Conservation (phyloP, 2,329 filamentous ascomycete genomes). For the Gliomastix tumulicola region DNA sequence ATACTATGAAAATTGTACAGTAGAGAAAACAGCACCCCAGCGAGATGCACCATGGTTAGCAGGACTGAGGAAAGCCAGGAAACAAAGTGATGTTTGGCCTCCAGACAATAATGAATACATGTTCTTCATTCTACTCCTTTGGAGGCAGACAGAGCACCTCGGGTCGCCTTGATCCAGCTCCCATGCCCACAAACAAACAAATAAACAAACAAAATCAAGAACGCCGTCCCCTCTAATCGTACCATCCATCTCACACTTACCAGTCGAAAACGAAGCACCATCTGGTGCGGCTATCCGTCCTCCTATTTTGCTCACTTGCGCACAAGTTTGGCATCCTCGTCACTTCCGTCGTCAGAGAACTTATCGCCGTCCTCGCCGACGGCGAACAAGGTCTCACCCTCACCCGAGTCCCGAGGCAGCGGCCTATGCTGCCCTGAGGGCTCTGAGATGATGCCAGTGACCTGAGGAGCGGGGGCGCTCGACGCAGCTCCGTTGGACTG, state of each 20-base stretch:
- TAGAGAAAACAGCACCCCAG: too few species aligned
- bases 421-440: conserved; percentile 8
- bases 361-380: conserved; percentile 80
- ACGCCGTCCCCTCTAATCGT: conserved; percentile 1
- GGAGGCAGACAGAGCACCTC: too few species aligned
- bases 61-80: too few species aligned
- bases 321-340: conserved; percentile 46
- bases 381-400: conserved; percentile 94
- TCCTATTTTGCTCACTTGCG: neutral
- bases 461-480: neutral
- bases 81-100: too few species aligned
- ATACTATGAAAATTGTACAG: too few species aligned
- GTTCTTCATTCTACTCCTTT: too few species aligned
- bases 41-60: too few species aligned
- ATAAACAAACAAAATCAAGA: neutral
- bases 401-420: conserved; percentile 50
- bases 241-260: neutral
- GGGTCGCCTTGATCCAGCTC: too few species aligned
- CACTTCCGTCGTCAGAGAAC: conserved; percentile 66
- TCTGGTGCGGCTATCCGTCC: neutral
- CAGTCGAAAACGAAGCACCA: too few species aligned
- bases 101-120: too few species aligned
- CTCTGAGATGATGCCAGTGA: conserved; percentile 2
- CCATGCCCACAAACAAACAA: neutral
- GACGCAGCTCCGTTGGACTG: neutral